Percentiles rank a stretch among this genome's conserved stretches.
phyloP scores from a whole-genome alignment of 116 monocot genomes.

The Posidonia oceanica region DNA sequence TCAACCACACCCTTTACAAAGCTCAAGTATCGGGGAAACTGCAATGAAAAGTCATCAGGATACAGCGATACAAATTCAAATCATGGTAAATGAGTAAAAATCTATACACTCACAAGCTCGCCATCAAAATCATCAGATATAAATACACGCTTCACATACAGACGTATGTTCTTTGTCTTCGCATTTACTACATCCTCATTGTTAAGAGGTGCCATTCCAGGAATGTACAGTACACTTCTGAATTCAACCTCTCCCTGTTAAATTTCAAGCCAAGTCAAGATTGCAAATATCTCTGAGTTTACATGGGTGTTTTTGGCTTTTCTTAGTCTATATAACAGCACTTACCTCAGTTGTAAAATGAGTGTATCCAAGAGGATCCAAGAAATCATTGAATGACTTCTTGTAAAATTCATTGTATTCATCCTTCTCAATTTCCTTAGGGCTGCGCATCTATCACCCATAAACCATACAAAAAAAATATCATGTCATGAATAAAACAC shows the following conservation, averaged over 20 bases:
- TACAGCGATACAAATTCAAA: not conserved
- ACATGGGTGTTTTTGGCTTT: too few species aligned
- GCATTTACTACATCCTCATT: slow-evolving; percentile 89
- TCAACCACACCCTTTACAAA: slow-evolving; percentile 98
- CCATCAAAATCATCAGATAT: slow-evolving; percentile 99
- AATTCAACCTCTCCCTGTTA: slow-evolving; percentile 96
- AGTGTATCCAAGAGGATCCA: slow-evolving; percentile 78
- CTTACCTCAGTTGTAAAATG: slow-evolving; percentile 94
- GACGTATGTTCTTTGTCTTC: slow-evolving; percentile 90
- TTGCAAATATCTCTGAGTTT: not conserved
- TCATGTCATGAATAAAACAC: not conserved
- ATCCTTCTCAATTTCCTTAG: slow-evolving; percentile 77
- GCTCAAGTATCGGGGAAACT: slow-evolving; percentile 92
- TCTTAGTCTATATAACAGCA: not conserved
- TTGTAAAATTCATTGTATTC: slow-evolving; percentile 96
- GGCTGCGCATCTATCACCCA: slow-evolving; percentile 58
- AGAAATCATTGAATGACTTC: slow-evolving; percentile 93
- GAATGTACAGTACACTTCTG: slow-evolving; percentile 87
- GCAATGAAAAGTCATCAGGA: slow-evolving; percentile 10
- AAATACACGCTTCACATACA: slow-evolving; percentile 94
- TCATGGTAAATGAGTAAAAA: not conserved
- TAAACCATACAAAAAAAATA: not conserved
- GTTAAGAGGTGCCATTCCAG: slow-evolving; percentile 92
- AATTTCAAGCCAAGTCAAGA: slow-evolving; percentile 4
- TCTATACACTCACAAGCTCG: slow-evolving; percentile 53